phyloP scores from a whole-genome alignment of 805 yeast species.

The Candida maris region DNA sequence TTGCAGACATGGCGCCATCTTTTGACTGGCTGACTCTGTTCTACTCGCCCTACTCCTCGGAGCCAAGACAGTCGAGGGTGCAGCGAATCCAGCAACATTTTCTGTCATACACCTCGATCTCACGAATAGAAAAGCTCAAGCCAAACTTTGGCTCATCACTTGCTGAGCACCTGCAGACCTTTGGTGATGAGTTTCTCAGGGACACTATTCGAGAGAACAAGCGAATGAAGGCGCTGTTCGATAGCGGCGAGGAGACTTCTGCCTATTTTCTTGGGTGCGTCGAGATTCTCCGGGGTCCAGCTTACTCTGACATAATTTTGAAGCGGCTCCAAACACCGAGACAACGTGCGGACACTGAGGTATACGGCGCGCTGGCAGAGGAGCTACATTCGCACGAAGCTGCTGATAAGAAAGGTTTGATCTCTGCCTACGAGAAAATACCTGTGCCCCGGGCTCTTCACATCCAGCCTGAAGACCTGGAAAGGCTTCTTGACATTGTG shows the following conservation, averaged over 20 bases:
- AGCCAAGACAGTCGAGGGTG: slow-evolving; percentile 5
- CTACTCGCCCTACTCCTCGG: neutral
- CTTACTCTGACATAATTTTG: slow-evolving; percentile 10
- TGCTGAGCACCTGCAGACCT: slow-evolving; percentile 11
- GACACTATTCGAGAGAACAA: slow-evolving; percentile 16
- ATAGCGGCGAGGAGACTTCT: slow-evolving; percentile 11
- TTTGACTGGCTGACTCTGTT: slow-evolving; percentile 13
- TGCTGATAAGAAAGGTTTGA: slow-evolving; percentile 4
- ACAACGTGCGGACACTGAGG: slow-evolving; percentile 8
- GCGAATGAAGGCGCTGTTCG: slow-evolving; percentile 9
- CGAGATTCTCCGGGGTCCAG: slow-evolving; percentile 14
- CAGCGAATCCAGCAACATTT: slow-evolving; percentile 12
- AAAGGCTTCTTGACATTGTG: slow-evolving; percentile 16
- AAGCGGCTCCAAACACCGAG: slow-evolving; percentile 11
- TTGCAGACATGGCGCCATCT: neutral
- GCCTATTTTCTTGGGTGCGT: slow-evolving; percentile 20
- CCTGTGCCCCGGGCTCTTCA: slow-evolving; percentile 20
- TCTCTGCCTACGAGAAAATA: slow-evolving; percentile 15
- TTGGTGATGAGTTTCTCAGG: slow-evolving; percentile 20
- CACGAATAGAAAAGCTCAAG: slow-evolving; percentile 12
- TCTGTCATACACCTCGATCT: slow-evolving; percentile 13
- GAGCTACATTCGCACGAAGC: slow-evolving; percentile 5
- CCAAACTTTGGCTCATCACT: slow-evolving; percentile 18
- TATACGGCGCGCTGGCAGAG: slow-evolving; percentile 10
- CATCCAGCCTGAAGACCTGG: slow-evolving; percentile 18